Evolutionary conservation across 352 stramenopile species (phyloP).

Genomic region (Globisporangium barbulae): DNA sequence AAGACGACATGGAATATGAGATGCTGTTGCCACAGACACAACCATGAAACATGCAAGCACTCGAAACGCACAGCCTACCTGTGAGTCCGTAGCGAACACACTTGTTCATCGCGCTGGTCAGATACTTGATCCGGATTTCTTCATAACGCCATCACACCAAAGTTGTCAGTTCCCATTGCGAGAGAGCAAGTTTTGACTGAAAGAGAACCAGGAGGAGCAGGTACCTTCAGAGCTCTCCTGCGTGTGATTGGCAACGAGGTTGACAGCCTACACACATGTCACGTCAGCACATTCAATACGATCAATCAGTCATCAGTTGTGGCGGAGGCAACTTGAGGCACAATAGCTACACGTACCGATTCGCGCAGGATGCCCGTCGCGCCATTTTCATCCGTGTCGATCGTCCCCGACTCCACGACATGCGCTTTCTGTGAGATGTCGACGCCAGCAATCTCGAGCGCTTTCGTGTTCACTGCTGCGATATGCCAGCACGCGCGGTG

Average conservation of each 20-base stretch:
- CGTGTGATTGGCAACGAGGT: constrained; percentile 67
- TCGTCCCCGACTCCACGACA: constrained; percentile 35
- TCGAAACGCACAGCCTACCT: constrained; percentile 15
- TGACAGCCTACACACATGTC: constrained; percentile 42
- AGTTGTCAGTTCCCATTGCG: not conserved
- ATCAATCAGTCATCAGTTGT: not conserved
- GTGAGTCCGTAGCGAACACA: constrained; percentile 80
- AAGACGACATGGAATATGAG: constrained; percentile 4
- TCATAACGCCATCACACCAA: not conserved
- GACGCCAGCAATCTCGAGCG: constrained; percentile 65
- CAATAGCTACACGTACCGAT: constrained; percentile 28
- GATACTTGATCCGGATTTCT: constrained; percentile 65
- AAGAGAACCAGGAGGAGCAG: not conserved
- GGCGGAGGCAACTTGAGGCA: not conserved
- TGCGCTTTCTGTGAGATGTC: constrained; percentile 32
- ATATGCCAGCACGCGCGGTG: constrained; percentile 91
- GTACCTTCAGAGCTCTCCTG: constrained; percentile 64
- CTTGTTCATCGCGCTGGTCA: constrained; percentile 51
- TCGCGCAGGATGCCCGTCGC: constrained; percentile 71
- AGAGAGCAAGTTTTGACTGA: not conserved
- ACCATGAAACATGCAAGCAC: not conserved
- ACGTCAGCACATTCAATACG: not conserved
- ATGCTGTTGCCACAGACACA: not conserved
- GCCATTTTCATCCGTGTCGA: constrained; percentile 65
- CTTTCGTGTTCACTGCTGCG: constrained; percentile 81